Evolutionary conservation across 106 monocot species (phyloP).

Genomic region (Posidonia australis): DNA sequence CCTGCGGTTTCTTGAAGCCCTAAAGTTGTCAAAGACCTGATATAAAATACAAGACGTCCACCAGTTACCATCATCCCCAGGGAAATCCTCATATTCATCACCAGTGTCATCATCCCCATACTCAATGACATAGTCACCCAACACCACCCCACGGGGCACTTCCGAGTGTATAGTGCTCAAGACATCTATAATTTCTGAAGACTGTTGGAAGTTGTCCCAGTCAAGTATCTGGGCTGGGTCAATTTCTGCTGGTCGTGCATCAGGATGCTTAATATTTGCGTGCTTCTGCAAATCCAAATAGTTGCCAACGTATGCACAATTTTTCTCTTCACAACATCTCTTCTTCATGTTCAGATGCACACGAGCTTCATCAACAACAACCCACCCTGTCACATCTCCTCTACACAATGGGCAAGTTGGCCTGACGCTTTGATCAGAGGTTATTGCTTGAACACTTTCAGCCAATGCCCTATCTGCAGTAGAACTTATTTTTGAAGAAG

Average conservation of each 20-base stretch:
- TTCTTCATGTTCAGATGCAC: constrained; percentile 10
- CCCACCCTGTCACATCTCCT: constrained; percentile 18
- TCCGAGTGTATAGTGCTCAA: constrained; percentile 26
- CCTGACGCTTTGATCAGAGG: neutral
- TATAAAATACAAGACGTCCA: constrained; percentile 26
- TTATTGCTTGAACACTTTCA: neutral
- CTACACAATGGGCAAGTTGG: constrained; percentile 21
- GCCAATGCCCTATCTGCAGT: neutral
- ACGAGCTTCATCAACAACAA: constrained; percentile 25
- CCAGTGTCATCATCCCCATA: constrained; percentile 12
- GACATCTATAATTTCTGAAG: constrained; percentile 25
- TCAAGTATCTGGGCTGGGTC: constrained; percentile 19
- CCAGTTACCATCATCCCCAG: constrained; percentile 23
- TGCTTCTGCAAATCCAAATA: constrained; percentile 15
- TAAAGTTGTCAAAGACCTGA: constrained; percentile 20
- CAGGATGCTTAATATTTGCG: constrained; percentile 11
- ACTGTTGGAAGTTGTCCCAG: constrained; percentile 28
- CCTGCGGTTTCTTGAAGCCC: constrained; percentile 23
- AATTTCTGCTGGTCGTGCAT: constrained; percentile 20
- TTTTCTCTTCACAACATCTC: constrained; percentile 20
- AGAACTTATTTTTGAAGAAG: neutral
- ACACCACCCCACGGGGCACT: constrained; percentile 18
- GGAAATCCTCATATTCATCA: constrained; percentile 20
- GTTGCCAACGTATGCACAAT: constrained; percentile 16
- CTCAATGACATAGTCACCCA: constrained; percentile 29